A percentile compares a stretch with the other conserved stretches of the same genome.
Evolutionary conservation across 345 rosid genomes (phyloP).

Genomic region (Raphanus sativus): DNA sequence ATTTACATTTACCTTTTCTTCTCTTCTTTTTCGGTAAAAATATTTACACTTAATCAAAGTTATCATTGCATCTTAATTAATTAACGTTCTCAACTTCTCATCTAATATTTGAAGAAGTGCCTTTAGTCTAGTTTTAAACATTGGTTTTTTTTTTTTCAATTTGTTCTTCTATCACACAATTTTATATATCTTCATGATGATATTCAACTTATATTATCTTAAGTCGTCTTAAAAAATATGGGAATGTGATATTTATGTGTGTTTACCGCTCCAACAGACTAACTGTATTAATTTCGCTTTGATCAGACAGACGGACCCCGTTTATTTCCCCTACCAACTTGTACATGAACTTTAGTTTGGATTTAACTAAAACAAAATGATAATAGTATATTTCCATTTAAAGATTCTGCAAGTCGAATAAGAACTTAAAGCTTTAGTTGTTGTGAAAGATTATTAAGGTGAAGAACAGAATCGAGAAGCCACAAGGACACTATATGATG

Average conservation of each 20-base stretch:
- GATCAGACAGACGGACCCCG: neutral
- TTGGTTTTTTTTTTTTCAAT: neutral
- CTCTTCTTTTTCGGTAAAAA: neutral
- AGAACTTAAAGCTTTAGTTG: conserved; percentile 19
- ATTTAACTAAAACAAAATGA: neutral
- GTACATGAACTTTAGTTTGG: neutral
- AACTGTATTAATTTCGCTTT: neutral
- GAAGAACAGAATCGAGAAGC: conserved; percentile 31
- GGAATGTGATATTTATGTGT: neutral
- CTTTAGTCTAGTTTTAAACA: neutral
- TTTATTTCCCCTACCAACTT: neutral
- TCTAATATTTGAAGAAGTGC: neutral
- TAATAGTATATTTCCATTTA: conserved; percentile 3
- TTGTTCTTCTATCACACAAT: neutral
- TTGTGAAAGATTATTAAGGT: conserved; percentile 31
- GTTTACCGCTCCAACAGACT: neutral
- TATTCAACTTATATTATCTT: neutral
- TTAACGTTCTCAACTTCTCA: neutral
- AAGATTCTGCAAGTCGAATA: neutral
- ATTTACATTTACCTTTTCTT: neutral
- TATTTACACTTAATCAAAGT: neutral
- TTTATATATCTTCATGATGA: neutral
- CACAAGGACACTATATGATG: conserved; percentile 36
- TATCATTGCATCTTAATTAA: neutral
- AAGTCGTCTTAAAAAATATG: neutral